Evolutionary conservation across 1,284 basidiomycete species (phyloP).

Genomic region (Cystobasidiaceae sp.): DNA sequence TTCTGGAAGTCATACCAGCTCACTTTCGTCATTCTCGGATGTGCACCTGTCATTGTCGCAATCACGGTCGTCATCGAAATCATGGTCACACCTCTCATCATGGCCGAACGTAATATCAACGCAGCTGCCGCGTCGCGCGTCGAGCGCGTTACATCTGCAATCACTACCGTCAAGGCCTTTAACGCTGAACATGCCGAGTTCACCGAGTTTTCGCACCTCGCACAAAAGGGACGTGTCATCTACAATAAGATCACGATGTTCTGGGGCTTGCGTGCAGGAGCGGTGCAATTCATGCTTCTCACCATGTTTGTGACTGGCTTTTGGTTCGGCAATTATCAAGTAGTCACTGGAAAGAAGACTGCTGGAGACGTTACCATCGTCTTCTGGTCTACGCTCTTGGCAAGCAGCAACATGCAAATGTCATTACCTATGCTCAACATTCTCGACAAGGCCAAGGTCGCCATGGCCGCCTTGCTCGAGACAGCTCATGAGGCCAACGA

Average conservation of each 20-base stretch:
- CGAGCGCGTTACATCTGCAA: constrained; percentile 69
- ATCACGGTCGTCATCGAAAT: constrained; percentile 70
- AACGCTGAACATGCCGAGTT: constrained; percentile 70
- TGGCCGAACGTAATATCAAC: constrained; percentile 61
- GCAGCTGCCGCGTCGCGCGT: constrained; percentile 69
- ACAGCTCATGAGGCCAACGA: constrained; percentile 51
- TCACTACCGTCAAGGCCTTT: constrained; percentile 92
- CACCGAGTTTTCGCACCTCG: constrained; percentile 52
- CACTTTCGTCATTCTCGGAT: constrained; percentile 83
- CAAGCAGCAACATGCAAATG: constrained; percentile 77
- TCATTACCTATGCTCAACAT: constrained; percentile 71
- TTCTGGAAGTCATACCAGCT: constrained; percentile 74
- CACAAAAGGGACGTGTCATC: constrained; percentile 52
- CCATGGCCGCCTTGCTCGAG: constrained; percentile 66
- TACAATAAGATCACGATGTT: constrained; percentile 58
- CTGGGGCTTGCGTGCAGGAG: constrained; percentile 68
- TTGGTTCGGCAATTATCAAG: constrained; percentile 88
- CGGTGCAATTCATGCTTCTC: constrained; percentile 73
- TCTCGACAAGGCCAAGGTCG: constrained; percentile 78
- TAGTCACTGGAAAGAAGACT: constrained; percentile 62
- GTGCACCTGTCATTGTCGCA: constrained; percentile 74
- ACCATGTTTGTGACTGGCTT: constrained; percentile 95
- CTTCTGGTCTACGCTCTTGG: constrained; percentile 93
- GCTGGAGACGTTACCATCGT: constrained; percentile 84
- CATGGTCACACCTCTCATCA: constrained; percentile 60